Conservation (phyloP, 1,139 yeast species). For the Taiozyma sp. region DNA sequence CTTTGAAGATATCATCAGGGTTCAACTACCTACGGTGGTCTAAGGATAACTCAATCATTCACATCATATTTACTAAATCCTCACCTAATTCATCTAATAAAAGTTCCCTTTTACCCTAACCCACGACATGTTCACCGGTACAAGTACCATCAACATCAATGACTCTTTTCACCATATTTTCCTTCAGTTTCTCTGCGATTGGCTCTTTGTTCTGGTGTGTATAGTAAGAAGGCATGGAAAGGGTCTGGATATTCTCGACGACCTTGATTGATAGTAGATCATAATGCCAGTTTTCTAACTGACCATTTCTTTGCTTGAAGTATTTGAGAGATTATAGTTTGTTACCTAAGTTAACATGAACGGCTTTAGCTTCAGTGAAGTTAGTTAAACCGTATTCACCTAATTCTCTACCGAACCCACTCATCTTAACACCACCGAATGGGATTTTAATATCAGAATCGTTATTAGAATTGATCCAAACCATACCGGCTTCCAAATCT, state of each 20-base stretch:
- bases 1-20: constrained; percentile 70
- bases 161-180: constrained; percentile 47
- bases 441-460: constrained; percentile 75
- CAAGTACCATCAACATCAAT: constrained; percentile 73
- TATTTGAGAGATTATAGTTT: constrained; percentile 8
- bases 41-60: constrained; percentile 62
- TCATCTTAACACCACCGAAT: constrained; percentile 77
- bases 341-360: constrained; percentile 49
- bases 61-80: constrained; percentile 64
- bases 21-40: constrained; percentile 72
- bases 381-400: constrained; percentile 76
- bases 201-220: constrained; percentile 42
- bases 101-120: constrained; percentile 70
- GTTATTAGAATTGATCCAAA: constrained; percentile 82
- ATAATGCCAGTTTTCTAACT: constrained; percentile 81
- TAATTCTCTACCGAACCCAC: constrained; percentile 85
- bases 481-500: constrained; percentile 71
- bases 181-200: constrained; percentile 33
- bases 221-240: constrained; percentile 74
- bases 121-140: constrained; percentile 90
- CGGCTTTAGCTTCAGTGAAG: constrained; percentile 77
- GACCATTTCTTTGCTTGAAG: constrained; percentile 45
- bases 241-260: constrained; percentile 50
- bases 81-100: constrained; percentile 63
- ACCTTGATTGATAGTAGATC: constrained; percentile 79